Conservation (phyloP, 2,329 filamentous ascomycete species). For the Diplocarpon mali region DNA sequence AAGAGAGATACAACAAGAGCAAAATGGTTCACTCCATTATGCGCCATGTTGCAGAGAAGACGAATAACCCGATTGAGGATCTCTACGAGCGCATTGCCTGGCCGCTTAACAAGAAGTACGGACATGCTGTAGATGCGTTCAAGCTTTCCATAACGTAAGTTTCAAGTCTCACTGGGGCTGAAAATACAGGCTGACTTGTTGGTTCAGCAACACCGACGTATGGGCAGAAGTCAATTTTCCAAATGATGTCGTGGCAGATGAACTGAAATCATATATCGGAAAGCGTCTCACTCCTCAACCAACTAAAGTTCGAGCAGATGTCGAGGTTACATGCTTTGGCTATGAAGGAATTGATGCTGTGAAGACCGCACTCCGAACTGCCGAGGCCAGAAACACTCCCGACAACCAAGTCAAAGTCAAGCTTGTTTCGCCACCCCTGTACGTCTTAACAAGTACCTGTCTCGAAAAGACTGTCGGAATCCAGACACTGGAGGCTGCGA, state of each 20-base stretch:
- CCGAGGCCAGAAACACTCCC: conserved; percentile 83
- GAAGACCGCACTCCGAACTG: conserved; percentile 81
- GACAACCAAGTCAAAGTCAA: conserved; percentile 97
- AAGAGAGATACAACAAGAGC: conserved; percentile 99
- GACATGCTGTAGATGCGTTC: conserved; percentile 94
- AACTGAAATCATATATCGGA: conserved; percentile 89
- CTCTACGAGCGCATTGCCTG: conserved; percentile 92
- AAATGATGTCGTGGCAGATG: conserved; percentile 72
- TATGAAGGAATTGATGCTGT: conserved; percentile 98
- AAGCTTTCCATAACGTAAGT: conserved; percentile 93
- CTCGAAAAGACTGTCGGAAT: conserved; percentile 88
- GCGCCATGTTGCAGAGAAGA: conserved; percentile 97
- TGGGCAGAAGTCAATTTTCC: conserved; percentile 92
- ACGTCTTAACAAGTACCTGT: conserved; percentile 91
- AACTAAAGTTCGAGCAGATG: conserved; percentile 97
- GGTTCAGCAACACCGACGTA: conserved; percentile 75
- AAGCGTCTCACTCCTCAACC: conserved; percentile 95
- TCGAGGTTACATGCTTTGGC: conserved; percentile 89
- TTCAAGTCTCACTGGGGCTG: conserved; percentile 3
- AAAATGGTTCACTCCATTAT: conserved; percentile 99
- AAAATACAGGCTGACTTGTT: conserved; percentile 11
- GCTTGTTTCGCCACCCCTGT: conserved; percentile 93
- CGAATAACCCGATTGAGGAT: conserved; percentile 81
- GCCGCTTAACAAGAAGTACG: conserved; percentile 96
- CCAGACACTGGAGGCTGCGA: conserved; percentile 73